A percentile compares a stretch with the other conserved stretches of the same genome.
phyloP scores from a whole-genome alignment of 805 yeast species.

The Limtongia smithiae region DNA sequence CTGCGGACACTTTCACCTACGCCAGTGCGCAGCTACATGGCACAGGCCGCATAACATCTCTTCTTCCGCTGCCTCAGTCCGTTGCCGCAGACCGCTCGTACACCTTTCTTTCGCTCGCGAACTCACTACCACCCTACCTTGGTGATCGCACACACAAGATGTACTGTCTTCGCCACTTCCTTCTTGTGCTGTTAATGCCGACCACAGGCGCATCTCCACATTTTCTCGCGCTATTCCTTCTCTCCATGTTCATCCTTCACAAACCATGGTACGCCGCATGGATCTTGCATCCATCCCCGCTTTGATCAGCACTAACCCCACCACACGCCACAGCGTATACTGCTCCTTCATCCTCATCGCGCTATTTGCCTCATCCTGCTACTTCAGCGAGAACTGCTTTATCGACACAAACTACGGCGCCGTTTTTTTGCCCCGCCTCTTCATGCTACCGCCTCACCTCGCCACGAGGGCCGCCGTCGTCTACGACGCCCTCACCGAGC shows the following conservation, averaged over 20 bases:
- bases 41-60: too few species aligned
- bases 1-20: too few species aligned
- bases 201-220: conserved; percentile 30
- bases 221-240: conserved; percentile 21
- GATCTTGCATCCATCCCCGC: too few species aligned
- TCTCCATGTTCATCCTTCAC: conserved; percentile 21
- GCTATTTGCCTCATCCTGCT: conserved; percentile 20
- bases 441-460: conserved; percentile 18
- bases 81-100: too few species aligned
- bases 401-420: conserved; percentile 25
- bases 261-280: conserved; percentile 24
- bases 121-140: too few species aligned
- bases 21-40: too few species aligned
- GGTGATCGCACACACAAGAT: too few species aligned
- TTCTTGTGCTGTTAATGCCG: conserved; percentile 27
- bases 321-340: conserved; percentile 13
- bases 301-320: background rate
- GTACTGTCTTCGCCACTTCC: conserved; percentile 29
- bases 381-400: conserved; percentile 26
- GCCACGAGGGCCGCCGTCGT: conserved; percentile 20
- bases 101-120: background rate
- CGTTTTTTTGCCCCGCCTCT: conserved; percentile 22
- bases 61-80: too few species aligned
- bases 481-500: conserved; percentile 20
- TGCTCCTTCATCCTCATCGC: conserved; percentile 28